Base-by-base conservation (phyloP, 306 rosid species). In the Aeschynomene evenia region DNA sequence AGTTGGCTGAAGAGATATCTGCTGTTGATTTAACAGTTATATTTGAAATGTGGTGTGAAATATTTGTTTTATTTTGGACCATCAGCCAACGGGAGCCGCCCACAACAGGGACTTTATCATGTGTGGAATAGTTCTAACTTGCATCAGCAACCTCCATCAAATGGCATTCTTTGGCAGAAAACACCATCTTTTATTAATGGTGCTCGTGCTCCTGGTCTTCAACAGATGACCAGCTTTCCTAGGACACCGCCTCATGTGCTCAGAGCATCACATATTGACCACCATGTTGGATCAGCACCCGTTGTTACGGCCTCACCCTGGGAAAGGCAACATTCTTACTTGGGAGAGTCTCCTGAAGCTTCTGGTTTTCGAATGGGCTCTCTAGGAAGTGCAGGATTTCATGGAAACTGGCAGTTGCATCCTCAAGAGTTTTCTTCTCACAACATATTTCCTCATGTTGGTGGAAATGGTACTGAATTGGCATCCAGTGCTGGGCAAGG, bases 231-330 rank as follows among this genome's bases (percentile, higher is more conserved):
- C 28, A 78, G 85, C 76, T 85, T 87, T 85, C 84, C 89, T 69
- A 63, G 87, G 72, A 46, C 88, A 63, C 68, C 84, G 9, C 81
- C 89, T 67, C 89, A 84, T 68, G 76, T 85, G 71, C 82, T 87
- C 71, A 82, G 74, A 40, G 73, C 85, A 58, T 79, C 94, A 36
- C 83, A 85, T 66, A 43, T 85, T 26, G 84, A 79, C 23, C 91
- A 80, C 52, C 96, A 83, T 57, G 90, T 87, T 68, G 96, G 96
- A 66, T 90, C 94, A 46, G 96, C 96, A 39, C 96, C 96, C 1
- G 86, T 82, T 55, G 82, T 87, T 60, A 87, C 90, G 4, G 86
- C 85, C 69, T 87, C 94, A 11, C 85, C 83, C 7, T 90, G 96
- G 96, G 94, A 87, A 60, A 84, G 85, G 66, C 87, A 72, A 22